phyloP scores from a whole-genome alignment of 768 basidiomycete species.

The Suillus hirtellus region DNA sequence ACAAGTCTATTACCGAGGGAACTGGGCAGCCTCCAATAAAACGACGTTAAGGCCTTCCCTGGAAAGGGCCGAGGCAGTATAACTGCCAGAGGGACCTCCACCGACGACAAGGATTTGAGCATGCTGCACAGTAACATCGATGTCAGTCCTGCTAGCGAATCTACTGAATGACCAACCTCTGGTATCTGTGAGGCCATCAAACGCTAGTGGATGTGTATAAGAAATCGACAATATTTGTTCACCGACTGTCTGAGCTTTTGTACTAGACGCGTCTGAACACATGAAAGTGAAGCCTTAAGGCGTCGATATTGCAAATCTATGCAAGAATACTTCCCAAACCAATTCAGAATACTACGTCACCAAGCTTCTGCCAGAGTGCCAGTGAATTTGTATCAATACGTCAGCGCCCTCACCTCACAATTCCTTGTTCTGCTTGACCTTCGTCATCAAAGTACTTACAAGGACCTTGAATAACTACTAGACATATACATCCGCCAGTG shows the following conservation, averaged over 20 bases:
- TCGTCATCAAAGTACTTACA: neutral
- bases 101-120: constrained; percentile 49
- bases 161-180: constrained; percentile 13
- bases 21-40: constrained; percentile 53
- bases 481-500: neutral
- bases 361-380: neutral
- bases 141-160: neutral
- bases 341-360: neutral
- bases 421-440: neutral
- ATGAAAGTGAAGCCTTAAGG: neutral
- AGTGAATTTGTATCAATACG: neutral
- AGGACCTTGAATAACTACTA: neutral
- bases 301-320: neutral
- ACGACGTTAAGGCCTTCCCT: constrained; percentile 61
- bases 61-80: constrained; percentile 53
- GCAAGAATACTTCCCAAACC: neutral
- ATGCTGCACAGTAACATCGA: constrained; percentile 17
- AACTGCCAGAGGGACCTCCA: constrained; percentile 61
- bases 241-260: neutral
- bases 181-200: constrained; percentile 14
- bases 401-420: neutral
- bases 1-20: constrained; percentile 45
- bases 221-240: neutral
- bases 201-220: neutral
- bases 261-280: neutral